Base-by-base conservation (phyloP, 2,329 filamentous ascomycete species). In the Colletotrichum chlorophyti region DNA sequence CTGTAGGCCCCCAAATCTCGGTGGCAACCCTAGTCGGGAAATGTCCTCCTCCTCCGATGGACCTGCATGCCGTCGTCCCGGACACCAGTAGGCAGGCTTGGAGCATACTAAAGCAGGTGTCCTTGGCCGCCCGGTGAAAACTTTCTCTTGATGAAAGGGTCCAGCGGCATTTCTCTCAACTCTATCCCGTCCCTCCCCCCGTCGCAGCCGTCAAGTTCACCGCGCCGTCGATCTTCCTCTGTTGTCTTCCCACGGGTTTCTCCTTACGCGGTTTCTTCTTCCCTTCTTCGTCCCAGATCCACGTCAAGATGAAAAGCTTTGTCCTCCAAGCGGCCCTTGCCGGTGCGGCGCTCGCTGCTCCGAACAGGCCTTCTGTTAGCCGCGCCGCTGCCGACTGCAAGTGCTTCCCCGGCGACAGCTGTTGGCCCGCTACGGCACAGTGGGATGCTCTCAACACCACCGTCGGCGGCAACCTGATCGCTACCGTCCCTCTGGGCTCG, bases 361-460 rank as follows among this genome's bases (percentile, higher is more conserved):
- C 50, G 35, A 48, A 46, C 40, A 40, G 40, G 12, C 40, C 29
- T n/a, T 17, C 48, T 27, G 6, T 35, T 12, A 31, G 48, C 42
- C 50, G 80, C 75, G 77, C 77, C 69, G 26, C 75, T 40, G 32
- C 12, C 35, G 37, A 58, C 6, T 81, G 78, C 67, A 75, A 74
- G 43, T 80, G 77, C 68, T 76, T 79, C 50, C 81, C 82, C 0
- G 76, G 75, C 9, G 79, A 84, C 46, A 14, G 63, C 3, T 80
- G 78, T 66, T 85, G 83, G 83, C 82, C 82, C 1, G 69, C 71
- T 1, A 17, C 52, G 3, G 27, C 62, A 14, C 65, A 67, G 17
- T 85, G 81, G 82, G 60, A 65, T 23, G 49, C 60, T 4, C 73
- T 85, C 59, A 85, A 85, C 64, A 38, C 65, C 15, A 78, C 80